Evolutionary conservation across 1,284 basidiomycete genomes (phyloP).

Genomic region (Omphalotus olearius): DNA sequence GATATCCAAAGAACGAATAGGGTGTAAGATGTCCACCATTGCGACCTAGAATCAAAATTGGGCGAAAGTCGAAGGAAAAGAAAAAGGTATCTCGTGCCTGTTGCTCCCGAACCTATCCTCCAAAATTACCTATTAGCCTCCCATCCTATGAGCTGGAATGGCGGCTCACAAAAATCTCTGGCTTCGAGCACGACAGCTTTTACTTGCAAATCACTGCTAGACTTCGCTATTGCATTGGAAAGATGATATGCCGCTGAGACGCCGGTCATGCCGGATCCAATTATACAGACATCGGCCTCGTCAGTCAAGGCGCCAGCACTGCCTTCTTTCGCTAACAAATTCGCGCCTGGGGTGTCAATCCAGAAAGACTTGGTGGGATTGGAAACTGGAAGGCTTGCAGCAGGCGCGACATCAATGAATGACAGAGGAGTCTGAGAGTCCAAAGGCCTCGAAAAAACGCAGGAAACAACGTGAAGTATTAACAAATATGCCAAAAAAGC

Average conservation of each 20-base stretch:
- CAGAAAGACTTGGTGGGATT: constrained; percentile 71
- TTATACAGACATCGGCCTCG: constrained; percentile 68
- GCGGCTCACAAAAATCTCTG: constrained; percentile 67
- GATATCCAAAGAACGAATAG: constrained; percentile 43
- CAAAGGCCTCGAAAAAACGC: no score
- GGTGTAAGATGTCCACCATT: constrained; percentile 77
- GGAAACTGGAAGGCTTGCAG: constrained; percentile 37
- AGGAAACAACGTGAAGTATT: no score
- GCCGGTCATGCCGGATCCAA: constrained; percentile 77
- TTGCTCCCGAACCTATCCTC: constrained; percentile 67
- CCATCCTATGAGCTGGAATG: not conserved
- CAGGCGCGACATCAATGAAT: no score
- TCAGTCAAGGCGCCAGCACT: constrained; percentile 51
- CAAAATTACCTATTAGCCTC: not conserved
- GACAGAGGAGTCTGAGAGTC: no score
- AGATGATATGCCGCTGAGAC: constrained; percentile 69
- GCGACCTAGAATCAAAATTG: constrained; percentile 40
- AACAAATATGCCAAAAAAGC: no score
- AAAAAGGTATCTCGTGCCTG: constrained; percentile 40
- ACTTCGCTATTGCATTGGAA: constrained; percentile 31
- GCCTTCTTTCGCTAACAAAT: constrained; percentile 60
- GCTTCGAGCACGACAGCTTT: constrained; percentile 67
- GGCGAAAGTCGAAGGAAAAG: not conserved
- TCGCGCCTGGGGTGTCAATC: constrained; percentile 54
- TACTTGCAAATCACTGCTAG: constrained; percentile 22